A percentile compares a stretch with the other conserved stretches of the same genome.
These are phyloP conservation scores for Arachnomyces sp. DNA, from an alignment of 2,329 filamentous ascomycete species.

Conservation along the genomic window DNA sequence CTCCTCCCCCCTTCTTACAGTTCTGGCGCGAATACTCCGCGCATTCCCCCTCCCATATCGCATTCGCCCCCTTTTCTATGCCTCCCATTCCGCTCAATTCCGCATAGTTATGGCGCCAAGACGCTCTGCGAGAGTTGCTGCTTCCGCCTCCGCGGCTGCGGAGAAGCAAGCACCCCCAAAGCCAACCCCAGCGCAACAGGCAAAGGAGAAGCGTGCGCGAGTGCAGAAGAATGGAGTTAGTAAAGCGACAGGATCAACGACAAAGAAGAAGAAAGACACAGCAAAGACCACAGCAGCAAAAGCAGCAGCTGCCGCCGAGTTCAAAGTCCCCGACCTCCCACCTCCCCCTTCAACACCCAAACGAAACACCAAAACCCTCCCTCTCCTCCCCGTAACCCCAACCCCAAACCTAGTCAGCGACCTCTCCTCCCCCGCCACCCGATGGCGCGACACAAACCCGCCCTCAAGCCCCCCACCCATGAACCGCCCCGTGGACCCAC, in stretches of 20 bases:
- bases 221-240: constrained; percentile 20
- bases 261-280: constrained; percentile 4
- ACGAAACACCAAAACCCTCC: constrained; percentile 19
- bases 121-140: constrained; percentile 43
- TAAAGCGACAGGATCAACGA: constrained; percentile 21
- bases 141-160: constrained; percentile 16
- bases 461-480: constrained; percentile 34
- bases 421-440: too few relatives aligned
- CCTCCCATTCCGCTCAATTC: not conserved
- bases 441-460: constrained; percentile 23
- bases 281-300: constrained; percentile 2
- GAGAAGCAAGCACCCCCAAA: constrained; percentile 8
- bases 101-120: constrained; percentile 44
- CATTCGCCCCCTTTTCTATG: not conserved
- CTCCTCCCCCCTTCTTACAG: too few relatives aligned
- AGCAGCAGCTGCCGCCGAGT: constrained; percentile 1
- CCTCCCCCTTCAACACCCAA: constrained; percentile 24
- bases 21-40: not conserved
- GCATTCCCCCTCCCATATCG: not conserved
- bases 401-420: constrained; percentile 40
- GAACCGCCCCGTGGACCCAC: constrained; percentile 39
- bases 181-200: constrained; percentile 16
- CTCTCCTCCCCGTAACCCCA: constrained; percentile 36
- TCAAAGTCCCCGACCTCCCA: constrained; percentile 11
- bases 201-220: constrained; percentile 15